Evolutionary conservation across 1,284 basidiomycete genomes (phyloP).

Genomic region (Ceratobasidium sp.): DNA sequence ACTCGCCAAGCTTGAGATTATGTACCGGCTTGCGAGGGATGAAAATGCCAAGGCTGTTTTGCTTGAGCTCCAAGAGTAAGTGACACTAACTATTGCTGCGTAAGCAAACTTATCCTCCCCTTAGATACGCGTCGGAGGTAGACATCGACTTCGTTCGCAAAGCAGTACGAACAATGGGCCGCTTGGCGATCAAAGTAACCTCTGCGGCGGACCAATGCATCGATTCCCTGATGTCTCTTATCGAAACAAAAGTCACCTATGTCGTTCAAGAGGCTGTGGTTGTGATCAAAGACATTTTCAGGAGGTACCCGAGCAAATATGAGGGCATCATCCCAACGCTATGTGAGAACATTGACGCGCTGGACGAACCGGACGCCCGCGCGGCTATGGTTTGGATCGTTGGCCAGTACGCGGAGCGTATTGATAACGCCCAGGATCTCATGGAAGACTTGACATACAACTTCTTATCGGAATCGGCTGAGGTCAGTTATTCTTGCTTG

Average conservation of each 20-base stretch:
- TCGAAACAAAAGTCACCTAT: conserved; percentile 94
- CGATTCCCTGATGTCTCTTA: conserved; percentile 81
- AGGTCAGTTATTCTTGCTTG: conserved; percentile 60
- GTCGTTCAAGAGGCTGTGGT: conserved; percentile 98
- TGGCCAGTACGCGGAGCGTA: conserved; percentile 95
- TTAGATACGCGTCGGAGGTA: conserved; percentile 95
- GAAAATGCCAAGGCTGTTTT: conserved; percentile 92
- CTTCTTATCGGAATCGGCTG: conserved; percentile 92
- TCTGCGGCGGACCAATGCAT: conserved; percentile 90
- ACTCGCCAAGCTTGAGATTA: conserved; percentile 97
- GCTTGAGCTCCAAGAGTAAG: conserved; percentile 95
- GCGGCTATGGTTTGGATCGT: conserved; percentile 98
- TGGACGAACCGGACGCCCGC: conserved; percentile 97
- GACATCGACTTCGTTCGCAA: conserved; percentile 98
- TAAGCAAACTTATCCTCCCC: conserved; percentile 31
- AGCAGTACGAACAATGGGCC: conserved; percentile 94
- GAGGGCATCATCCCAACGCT: conserved; percentile 93
- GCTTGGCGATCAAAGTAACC: conserved; percentile 96
- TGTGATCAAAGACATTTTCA: conserved; percentile 98
- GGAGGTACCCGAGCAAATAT: conserved; percentile 95
- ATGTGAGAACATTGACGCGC: conserved; percentile 88
- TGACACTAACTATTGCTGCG: neutral
- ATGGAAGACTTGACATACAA: conserved; percentile 90
- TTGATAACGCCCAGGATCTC: conserved; percentile 95
- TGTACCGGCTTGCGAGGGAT: conserved; percentile 92